phyloP scores from a whole-genome alignment of 1,139 yeast genomes.

The Nakaseomyces delphensis region DNA sequence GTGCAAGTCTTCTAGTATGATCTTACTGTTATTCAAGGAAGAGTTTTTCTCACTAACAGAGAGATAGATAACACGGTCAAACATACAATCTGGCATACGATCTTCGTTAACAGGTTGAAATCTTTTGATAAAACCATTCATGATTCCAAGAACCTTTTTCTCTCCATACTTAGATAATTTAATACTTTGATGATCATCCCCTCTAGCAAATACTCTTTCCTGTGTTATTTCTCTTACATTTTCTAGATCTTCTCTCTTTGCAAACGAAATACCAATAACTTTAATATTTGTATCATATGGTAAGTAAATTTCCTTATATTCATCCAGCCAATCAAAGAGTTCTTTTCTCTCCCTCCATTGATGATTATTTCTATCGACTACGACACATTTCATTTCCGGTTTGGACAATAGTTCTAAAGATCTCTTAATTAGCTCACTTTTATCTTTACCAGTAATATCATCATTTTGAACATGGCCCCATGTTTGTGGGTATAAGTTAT shows the following conservation, averaged over 20 bases:
- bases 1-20: constrained; percentile 36
- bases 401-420: constrained; percentile 38
- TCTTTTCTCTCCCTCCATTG: constrained; percentile 59
- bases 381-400: constrained; percentile 40
- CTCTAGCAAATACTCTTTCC: constrained; percentile 56
- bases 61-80: constrained; percentile 57
- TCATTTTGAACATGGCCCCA: constrained; percentile 88
- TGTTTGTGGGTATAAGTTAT: constrained; percentile 42
- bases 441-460: constrained; percentile 45
- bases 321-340: constrained; percentile 47
- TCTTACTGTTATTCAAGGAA: constrained; percentile 45
- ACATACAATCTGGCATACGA: constrained; percentile 53
- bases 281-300: constrained; percentile 35
- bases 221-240: constrained; percentile 40
- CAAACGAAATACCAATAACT: constrained; percentile 63
- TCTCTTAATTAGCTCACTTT: constrained; percentile 44
- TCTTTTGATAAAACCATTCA: constrained; percentile 64
- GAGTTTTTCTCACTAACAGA: constrained; percentile 39
- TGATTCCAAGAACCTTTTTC: constrained; percentile 46
- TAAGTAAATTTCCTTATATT: constrained; percentile 35
- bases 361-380: constrained; percentile 81
- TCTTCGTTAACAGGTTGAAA: constrained; percentile 50
- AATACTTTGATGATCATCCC: constrained; percentile 87
- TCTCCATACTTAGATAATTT: constrained; percentile 43
- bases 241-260: constrained; percentile 34